Base-by-base conservation (phyloP, 2,329 filamentous ascomycete genomes). In the Zymoseptoria brevis region DNA sequence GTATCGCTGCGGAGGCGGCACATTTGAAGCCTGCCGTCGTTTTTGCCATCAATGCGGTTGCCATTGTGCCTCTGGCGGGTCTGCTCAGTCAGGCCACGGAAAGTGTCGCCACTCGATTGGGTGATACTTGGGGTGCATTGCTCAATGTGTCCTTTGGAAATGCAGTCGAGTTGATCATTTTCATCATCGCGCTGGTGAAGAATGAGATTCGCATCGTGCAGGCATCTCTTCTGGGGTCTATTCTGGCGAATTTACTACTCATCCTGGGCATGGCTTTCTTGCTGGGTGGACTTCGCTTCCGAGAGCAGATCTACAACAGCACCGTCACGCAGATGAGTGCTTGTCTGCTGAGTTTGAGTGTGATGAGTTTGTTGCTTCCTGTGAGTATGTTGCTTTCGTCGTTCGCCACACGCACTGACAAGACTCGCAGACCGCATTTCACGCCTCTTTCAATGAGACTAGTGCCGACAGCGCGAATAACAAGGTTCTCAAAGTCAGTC, bases 281-380 rank as follows among this genome's bases (percentile, higher is more conserved):
- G 56, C 76, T 95, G 22, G 92, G 92, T 69, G 92, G 91, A 63
- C 77, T 96, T 57, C 86, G 90, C 63, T 96, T 85, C 74, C 87
- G 88, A 72, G 92, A 96, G 77, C 92, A 96, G 79, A 87, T 96
- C 63, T 96, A 96, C 77, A 96, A 96, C 76, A 94, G 86, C 75
- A 96, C 90, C 21, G 90, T 96, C 60, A 96, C 91, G 0, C 91
- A 96, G 73, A 96, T 96, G 90, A 96, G 90, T 72, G 92, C 92
- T 55, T 96, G 90, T 76, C 80, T 96, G 67, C 83, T 96, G 66
- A 95, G 90, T 78, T 75, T 96, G 74, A 92, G 89, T 70, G 92
- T 96, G 61, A 92, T 90, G 75, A 96, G 91, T 77, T 79, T 96
- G 21, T 82, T 96, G 24, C 76, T 96, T 11, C 91, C 92, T 1